Base-by-base conservation (phyloP, 495 filamentous ascomycete genomes). In the Penicillium egyptiacum region DNA sequence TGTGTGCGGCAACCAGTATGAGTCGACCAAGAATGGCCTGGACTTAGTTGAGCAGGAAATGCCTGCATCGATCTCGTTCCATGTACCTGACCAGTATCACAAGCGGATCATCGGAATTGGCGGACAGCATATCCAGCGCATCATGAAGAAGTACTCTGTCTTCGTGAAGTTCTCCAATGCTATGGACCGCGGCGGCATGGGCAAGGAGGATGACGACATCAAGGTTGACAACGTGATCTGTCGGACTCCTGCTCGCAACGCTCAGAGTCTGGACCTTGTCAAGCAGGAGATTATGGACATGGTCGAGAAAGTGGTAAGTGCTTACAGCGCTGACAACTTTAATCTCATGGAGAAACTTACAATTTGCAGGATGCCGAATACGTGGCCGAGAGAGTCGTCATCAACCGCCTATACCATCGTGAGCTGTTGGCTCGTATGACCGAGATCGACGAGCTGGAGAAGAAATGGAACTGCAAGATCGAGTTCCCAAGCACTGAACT, bases 111-210 rank as follows among this genome's bases (percentile, higher is more conserved):
- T 99, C 61, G 94, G 94, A 52, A 97, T 98, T 57, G 95, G 94
- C 57, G 94, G 94, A 17, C 91, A 96, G 70, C 95, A 98, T 65
- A 99, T 99, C 64, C 94, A 99, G 70, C 92, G 92, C 55, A 98
- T 98, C 77, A 99, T 98, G 94, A 99, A 99, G 79, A 97, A 97
- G 73, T 95, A 99, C 76, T 99, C 94, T 2, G 94, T 99, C 55
- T 99, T 98, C 60, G 94, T 99, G 77, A 99, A 99, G 70, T 99
- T 99, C 69, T 96, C 91, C 60, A 99, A 99, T 66, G 94, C 95
- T 25, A 98, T 98, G 95, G 94, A 99, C 72, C 89, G 94, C 63
- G 92, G 91, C 55, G 92, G 91, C 11, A 87, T 95, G 72, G 89
- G 90, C 59, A 90, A 92, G 59, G 94, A 98, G 64, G 92, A 96